A percentile compares a stretch with the other conserved stretches of the same genome.
phyloP scores from a whole-genome alignment of 2,329 filamentous ascomycete species.

The Cladosporium oxysporum region DNA sequence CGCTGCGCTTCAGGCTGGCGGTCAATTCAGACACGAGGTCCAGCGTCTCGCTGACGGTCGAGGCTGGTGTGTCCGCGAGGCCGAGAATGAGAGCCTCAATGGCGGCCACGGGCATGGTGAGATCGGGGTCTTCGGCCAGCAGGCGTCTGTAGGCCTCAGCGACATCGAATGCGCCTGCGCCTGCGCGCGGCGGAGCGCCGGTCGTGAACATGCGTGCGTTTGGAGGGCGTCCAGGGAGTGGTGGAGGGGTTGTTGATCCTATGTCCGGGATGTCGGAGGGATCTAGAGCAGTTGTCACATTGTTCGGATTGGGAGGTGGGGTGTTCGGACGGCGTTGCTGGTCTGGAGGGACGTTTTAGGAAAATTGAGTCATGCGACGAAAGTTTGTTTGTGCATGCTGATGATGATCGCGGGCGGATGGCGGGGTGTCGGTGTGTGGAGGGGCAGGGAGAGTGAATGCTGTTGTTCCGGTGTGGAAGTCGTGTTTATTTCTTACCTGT shows the following conservation, averaged over 20 bases:
- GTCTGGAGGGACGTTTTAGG: conserved; percentile 11
- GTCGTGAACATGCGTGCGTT: conserved; percentile 21
- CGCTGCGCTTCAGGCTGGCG: conserved; percentile 71
- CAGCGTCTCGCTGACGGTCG: conserved; percentile 92
- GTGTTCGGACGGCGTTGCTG: conserved; percentile 3
- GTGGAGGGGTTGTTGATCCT: conserved; percentile 15
- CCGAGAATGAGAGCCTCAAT: conserved; percentile 89
- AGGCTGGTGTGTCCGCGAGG: conserved; percentile 74
- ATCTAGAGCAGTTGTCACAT: conserved; percentile 8
- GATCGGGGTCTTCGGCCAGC: conserved; percentile 70
- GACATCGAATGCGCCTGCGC: conserved; percentile 49
- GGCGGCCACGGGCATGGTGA: conserved; percentile 94
- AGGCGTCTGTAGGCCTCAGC: conserved; percentile 66
- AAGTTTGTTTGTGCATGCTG: conserved; percentile 4
- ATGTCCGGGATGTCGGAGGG: conserved; percentile 1
- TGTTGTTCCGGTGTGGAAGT: neutral
- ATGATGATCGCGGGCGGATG: neutral
- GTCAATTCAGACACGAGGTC: conserved; percentile 79
- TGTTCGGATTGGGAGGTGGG: neutral
- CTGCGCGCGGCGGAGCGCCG: conserved; percentile 1
- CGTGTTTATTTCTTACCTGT: neutral
- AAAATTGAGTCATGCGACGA: conserved; percentile 7
- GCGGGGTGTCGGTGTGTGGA: neutral
- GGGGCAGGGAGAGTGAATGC: neutral
- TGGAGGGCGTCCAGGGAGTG: conserved; percentile 18